Percentiles rank a stretch among this genome's conserved stretches.
These are phyloP conservation scores for Suillus brevipes DNA, from an alignment of 768 basidiomycete species.

Conservation along the genomic window DNA sequence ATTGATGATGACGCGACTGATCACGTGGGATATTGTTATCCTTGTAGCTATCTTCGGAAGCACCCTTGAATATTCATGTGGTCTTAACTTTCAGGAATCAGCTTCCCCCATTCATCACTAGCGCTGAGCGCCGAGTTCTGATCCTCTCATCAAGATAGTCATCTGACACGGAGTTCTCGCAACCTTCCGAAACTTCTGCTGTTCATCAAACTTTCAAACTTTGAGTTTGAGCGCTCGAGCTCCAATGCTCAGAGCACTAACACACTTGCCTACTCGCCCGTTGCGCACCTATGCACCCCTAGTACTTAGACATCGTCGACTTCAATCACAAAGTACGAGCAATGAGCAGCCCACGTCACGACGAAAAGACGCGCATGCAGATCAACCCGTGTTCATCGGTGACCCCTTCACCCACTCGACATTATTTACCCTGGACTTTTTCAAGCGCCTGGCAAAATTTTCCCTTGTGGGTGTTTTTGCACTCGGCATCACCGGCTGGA, in stretches of 20 bases:
- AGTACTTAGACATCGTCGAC: slow-evolving; percentile 4
- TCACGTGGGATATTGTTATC: neutral
- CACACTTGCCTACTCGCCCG: slow-evolving; percentile 11
- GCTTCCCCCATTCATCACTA: neutral
- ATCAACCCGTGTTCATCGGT: slow-evolving; percentile 22
- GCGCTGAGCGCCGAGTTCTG: neutral
- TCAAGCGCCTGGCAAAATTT: slow-evolving; percentile 49
- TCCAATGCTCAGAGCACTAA: slow-evolving; percentile 18
- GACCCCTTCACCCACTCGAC: slow-evolving; percentile 37
- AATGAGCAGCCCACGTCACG: slow-evolving; percentile 11
- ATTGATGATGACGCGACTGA: neutral
- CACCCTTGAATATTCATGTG: neutral
- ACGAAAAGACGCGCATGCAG: slow-evolving; percentile 9
- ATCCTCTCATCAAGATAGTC: neutral
- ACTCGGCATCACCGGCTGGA: slow-evolving; percentile 44
- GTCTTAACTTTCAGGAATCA: neutral
- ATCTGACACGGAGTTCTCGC: neutral
- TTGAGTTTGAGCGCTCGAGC: neutral
- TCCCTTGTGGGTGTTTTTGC: slow-evolving; percentile 46
- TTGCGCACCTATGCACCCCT: slow-evolving; percentile 6
- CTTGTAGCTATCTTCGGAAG: too few relatives aligned
- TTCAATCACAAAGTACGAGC: slow-evolving; percentile 19
- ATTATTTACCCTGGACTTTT: slow-evolving; percentile 43
- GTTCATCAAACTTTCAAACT: slow-evolving; percentile 1
- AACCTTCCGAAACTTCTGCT: neutral